Evolutionary conservation across 768 basidiomycete genomes (phyloP), one percentile per base, ranked within the genome.

Genomic region (Daedaleopsis nitida): DNA sequence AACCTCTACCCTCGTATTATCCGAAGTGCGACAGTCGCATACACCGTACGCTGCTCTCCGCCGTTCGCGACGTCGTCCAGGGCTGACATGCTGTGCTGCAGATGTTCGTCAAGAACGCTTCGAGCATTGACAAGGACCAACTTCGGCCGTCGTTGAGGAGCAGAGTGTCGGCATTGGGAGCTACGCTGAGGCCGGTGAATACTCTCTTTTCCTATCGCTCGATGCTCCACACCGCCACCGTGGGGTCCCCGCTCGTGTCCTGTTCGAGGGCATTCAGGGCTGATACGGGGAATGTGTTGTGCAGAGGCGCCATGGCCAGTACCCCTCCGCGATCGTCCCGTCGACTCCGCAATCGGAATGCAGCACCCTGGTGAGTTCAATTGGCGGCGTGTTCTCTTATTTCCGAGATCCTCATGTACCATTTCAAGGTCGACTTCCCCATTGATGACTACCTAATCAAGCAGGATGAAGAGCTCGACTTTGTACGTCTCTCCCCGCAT

Each of bases 281-380:
- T 47, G 19, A 27, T 37, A 19, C 45, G 37, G 32, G 13, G 59
- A 23, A 24, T 38, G 34, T 47, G 35, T 32, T 24, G 3, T 10
- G 11, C 53, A 60, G 58, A 44, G 54, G 32, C 55, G 65, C 47
- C 62, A 63, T 45, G 63, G 57, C 44, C 63, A 64, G 38, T 55
- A 59, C 32, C 39, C 52, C 42, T 37, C 61, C 11, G 27, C 60
- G 17, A 65, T 64, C 51, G 42, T 53, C 4, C 64, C 68, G 13
- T 70, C 68, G 38, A 19, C 53, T 2, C 35, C 63, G 3, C 54
- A 70, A 21, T 74, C 73, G 13, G 73, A 74, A 56, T 69, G 68
- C 27, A 73, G 69, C 59, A 74, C 73, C 21, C 58, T 74, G 52
- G 72, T 73, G 53, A 44, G 68, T 17, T 42, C 39, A 42, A 42